phyloP scores from a whole-genome alignment of 148 eudicot genomes.

The Gaultheria prostrata region DNA sequence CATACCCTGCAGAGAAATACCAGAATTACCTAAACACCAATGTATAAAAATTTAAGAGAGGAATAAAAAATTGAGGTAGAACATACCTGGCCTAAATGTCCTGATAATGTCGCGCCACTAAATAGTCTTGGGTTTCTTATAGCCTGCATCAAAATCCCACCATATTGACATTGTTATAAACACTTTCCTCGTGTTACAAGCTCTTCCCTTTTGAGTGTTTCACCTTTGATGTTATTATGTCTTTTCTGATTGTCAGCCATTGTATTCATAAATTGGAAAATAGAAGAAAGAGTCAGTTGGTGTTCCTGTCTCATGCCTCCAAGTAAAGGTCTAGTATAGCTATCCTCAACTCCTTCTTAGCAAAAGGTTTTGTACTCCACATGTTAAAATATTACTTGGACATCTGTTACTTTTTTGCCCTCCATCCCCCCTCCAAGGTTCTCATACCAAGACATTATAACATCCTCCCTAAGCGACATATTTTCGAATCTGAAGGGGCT shows the following conservation, averaged over 20 bases:
- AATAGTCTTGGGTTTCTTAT: neutral
- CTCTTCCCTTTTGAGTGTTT: neutral
- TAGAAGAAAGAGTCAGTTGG: neutral
- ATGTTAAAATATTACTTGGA: neutral
- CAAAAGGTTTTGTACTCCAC: too few relatives aligned
- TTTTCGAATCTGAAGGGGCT: neutral
- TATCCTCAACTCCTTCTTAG: too few relatives aligned
- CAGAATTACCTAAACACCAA: neutral
- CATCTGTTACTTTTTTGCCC: neutral
- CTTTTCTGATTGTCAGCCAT: neutral
- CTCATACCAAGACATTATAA: neutral
- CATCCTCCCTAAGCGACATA: neutral
- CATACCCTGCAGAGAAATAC: neutral
- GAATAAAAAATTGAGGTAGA: neutral
- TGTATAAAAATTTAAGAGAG: neutral
- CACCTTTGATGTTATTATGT: neutral
- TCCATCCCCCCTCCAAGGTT: too few relatives aligned
- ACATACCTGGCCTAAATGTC: neutral
- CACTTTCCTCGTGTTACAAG: neutral
- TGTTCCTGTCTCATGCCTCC: neutral
- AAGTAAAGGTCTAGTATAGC: neutral
- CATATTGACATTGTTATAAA: too few relatives aligned
- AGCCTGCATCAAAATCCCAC: neutral
- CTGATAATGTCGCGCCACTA: neutral
- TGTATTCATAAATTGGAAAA: neutral